phyloP scores from a whole-genome alignment of 2,329 filamentous ascomycete species.

The Dactylonectria macrodidyma region DNA sequence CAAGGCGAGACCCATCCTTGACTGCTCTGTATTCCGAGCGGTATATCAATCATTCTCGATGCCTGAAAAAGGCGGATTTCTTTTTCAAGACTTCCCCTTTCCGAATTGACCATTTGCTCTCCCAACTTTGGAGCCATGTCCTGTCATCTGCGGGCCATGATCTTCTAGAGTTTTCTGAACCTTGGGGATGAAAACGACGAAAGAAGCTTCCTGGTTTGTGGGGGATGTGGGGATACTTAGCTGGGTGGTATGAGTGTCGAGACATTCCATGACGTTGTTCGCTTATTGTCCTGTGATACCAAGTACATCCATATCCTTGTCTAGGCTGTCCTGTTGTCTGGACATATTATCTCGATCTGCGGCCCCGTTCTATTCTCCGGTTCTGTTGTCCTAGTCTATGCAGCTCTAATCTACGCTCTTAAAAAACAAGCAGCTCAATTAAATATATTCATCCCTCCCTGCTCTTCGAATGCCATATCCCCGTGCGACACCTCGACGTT shows the following conservation, averaged over 20 bases:
- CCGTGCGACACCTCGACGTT: no score
- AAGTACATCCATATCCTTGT: no score
- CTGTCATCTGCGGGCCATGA: constrained; percentile 55
- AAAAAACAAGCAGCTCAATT: no score
- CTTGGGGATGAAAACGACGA: constrained; percentile 27
- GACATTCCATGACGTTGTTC: constrained; percentile 53
- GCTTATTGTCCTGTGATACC: no score
- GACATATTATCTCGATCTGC: no score
- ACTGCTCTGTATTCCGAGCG: constrained; percentile 83
- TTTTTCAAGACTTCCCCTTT: constrained; percentile 50
- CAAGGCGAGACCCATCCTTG: constrained; percentile 83
- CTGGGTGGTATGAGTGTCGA: constrained; percentile 58
- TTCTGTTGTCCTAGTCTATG: no score
- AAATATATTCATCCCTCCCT: no score
- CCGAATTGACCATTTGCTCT: constrained; percentile 58
- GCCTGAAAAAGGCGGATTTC: constrained; percentile 48
- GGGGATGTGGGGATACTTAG: constrained; percentile 48
- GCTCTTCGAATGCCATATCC: no score
- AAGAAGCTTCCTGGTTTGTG: constrained; percentile 29
- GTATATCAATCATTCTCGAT: constrained; percentile 66
- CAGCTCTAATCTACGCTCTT: no score
- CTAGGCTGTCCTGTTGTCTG: no score
- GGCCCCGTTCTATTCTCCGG: no score
- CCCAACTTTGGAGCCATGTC: constrained; percentile 49
- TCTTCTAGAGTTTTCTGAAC: constrained; percentile 25